Evolutionary conservation across 1,139 yeast species (phyloP).

Genomic region (Pichia sp.): DNA sequence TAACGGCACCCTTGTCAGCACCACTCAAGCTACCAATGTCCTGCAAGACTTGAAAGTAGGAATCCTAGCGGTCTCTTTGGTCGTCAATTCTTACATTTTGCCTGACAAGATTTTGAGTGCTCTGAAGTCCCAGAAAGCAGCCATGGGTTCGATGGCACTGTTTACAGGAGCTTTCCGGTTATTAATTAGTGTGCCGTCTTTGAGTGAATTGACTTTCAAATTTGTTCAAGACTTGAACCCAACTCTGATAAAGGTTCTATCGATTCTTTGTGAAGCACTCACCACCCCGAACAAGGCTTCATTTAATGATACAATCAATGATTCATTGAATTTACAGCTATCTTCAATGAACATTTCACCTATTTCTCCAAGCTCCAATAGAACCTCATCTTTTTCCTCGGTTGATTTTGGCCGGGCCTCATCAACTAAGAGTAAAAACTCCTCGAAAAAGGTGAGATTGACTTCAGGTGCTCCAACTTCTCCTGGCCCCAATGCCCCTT

Average conservation of each 20-base stretch:
- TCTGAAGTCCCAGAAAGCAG: constrained; percentile 33
- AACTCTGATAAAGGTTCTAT: constrained; percentile 11
- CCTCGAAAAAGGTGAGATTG: neutral
- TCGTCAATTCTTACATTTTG: constrained; percentile 40
- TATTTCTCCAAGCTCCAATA: neutral
- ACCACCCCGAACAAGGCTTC: constrained; percentile 10
- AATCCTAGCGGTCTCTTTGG: constrained; percentile 42
- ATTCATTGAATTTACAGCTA: constrained; percentile 2
- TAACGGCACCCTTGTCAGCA: neutral
- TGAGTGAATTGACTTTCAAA: constrained; percentile 19
- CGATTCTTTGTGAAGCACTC: constrained; percentile 7
- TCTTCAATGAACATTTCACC: neutral
- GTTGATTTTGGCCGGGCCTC: neutral
- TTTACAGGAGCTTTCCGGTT: constrained; percentile 41
- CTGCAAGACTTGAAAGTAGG: constrained; percentile 34
- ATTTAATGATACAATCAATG: neutral
- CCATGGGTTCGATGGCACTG: constrained; percentile 22
- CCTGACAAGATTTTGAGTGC: constrained; percentile 30
- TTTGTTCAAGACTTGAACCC: constrained; percentile 23
- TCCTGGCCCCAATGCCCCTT: neutral
- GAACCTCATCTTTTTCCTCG: constrained; percentile 13
- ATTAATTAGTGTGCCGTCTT: constrained; percentile 22
- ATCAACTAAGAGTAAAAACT: neutral
- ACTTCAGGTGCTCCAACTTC: neutral
- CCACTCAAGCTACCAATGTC: constrained; percentile 5